Evolutionary conservation across 108 stramenopile species (phyloP).

Genomic region (Cyclotella sp.): DNA sequence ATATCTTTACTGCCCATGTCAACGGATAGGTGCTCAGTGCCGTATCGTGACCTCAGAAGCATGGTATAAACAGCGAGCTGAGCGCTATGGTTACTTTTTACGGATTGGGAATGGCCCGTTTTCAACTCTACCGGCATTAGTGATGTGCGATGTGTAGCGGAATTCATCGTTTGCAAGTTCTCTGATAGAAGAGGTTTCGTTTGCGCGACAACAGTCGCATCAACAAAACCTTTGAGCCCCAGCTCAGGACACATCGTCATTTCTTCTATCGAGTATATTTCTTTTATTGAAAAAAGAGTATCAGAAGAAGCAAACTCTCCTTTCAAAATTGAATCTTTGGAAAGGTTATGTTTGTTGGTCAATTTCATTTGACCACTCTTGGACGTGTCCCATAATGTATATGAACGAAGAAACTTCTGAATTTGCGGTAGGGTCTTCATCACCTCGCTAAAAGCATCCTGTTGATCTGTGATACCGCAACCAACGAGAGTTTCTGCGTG

Average conservation of each 20-base stretch:
- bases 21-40: slow-evolving; percentile 26
- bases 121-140: slow-evolving; percentile 86
- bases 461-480: slow-evolving; percentile 62
- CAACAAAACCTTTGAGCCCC: slow-evolving; percentile 84
- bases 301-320: slow-evolving; percentile 42
- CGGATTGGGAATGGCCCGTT: slow-evolving; percentile 82
- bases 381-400: slow-evolving; percentile 49
- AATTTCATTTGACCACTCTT: slow-evolving; percentile 13
- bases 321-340: slow-evolving; percentile 24
- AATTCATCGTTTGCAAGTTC: background rate
- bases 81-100: slow-evolving; percentile 74
- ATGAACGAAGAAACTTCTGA: slow-evolving; percentile 60
- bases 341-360: background rate
- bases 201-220: slow-evolving; percentile 72
- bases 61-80: slow-evolving; percentile 88
- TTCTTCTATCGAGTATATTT: slow-evolving; percentile 71
- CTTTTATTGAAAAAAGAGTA: slow-evolving; percentile 30
- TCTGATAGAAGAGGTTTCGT: slow-evolving; percentile 37
- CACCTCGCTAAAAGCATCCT: slow-evolving; percentile 65
- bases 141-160: slow-evolving; percentile 21
- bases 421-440: slow-evolving; percentile 73
- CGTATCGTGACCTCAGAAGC: slow-evolving; percentile 76
- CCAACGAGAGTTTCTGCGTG: slow-evolving; percentile 72
- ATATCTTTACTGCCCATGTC: slow-evolving; percentile 4
- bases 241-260: slow-evolving; percentile 72